Percentiles rank a stretch among this genome's conserved stretches.
Evolutionary conservation across 352 stramenopile genomes (phyloP).

Genomic region (Globisporangium spinosum): DNA sequence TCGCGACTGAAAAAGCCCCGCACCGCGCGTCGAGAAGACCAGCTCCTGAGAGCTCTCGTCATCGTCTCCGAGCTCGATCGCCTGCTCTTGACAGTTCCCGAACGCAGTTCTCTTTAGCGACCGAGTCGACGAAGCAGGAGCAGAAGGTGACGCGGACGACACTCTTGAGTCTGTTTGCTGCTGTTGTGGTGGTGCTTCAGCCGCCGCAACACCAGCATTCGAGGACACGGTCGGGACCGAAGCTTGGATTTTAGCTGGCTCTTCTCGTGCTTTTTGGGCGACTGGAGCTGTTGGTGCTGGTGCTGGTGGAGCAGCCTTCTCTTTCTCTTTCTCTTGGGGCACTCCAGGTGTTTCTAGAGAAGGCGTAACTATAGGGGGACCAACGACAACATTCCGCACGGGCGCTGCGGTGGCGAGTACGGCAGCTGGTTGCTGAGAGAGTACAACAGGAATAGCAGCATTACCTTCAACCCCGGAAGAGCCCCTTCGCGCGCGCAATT

Average conservation of each 20-base stretch:
- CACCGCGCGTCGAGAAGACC: not conserved
- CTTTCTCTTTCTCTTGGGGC: not conserved
- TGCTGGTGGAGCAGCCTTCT: not conserved
- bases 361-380: not conserved
- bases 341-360: not conserved
- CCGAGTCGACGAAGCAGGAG: not conserved
- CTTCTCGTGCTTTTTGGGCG: not conserved
- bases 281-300: not conserved
- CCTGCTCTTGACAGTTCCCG: slow-evolving; percentile 2
- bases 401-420: not conserved
- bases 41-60: slow-evolving; percentile 8
- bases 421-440: not conserved
- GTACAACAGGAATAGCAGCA: not conserved
- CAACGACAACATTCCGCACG: not conserved
- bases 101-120: slow-evolving; percentile 9
- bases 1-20: slow-evolving; percentile 31
- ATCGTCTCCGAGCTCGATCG: slow-evolving; percentile 20
- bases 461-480: not conserved
- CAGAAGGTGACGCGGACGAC: not conserved
- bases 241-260: not conserved
- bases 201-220: not conserved
- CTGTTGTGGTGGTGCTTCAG: not conserved
- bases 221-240: not conserved
- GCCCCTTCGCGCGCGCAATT: not conserved
- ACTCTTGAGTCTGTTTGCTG: not conserved